Base-by-base conservation (phyloP, 805 yeast genomes). In the Kregervanrija delftensis region DNA sequence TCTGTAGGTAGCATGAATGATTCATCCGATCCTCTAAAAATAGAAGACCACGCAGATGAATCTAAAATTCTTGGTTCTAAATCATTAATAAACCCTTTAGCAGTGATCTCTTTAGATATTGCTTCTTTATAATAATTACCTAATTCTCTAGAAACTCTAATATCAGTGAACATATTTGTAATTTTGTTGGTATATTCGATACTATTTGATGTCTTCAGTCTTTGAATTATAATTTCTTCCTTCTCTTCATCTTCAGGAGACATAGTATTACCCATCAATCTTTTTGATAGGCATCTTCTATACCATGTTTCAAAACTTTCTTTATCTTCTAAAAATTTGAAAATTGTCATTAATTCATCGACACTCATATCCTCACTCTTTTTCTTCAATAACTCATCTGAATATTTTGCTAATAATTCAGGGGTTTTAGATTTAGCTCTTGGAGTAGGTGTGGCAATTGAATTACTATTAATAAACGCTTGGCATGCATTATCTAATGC, bases 271-370 rank as follows among this genome's bases (percentile, higher is more conserved):
- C 59, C 55, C 56, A 93, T 90, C 54, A 93, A 75, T 61, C 99
- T 78, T 61, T 84, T 86, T 10, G 98, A 91, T 55, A 93, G 74
- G 59, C 84, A 71, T 50, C 97, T 79, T 64, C 97, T 81, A 65
- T 93, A 93, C 68, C 86, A 85, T 49, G 83, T 84, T 67, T 93
- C 98, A 66, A 93, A 95, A 36, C 93, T 86, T 68, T 95, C 98
- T 63, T 89, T 90, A 62, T 93, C 98, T 37, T 86, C 89, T 47
- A 95, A 74, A 60, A 86, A 91, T 58, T 82, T 83, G 72, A 93
- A 87, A 28, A 93, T 73, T 12, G 82, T 77, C 86, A 91, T 86
- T 55, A 93, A 76, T 57, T 90, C 93, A 54, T 85, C 90, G 39
- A 85, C 79, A 43, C 80, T 79, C 81, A 90, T 79, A 58, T 83